phyloP scores from a whole-genome alignment of 371 early-diverging fungal species.

The Blyttiomyces sp. region DNA sequence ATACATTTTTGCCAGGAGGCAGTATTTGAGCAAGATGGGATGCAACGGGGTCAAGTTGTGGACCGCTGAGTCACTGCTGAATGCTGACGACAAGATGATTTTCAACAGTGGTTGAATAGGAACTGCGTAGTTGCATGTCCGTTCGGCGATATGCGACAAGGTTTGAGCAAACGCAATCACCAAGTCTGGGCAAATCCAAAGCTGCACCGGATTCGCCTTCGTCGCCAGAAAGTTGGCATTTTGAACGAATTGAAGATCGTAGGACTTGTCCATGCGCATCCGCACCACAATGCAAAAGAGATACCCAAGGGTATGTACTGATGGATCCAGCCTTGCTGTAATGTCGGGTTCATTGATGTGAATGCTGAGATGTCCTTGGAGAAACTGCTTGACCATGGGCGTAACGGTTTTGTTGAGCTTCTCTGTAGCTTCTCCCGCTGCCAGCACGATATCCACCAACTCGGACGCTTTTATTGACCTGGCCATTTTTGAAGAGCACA shows the following conservation, averaged over 20 bases:
- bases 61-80: not conserved
- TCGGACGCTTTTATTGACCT: too few species aligned
- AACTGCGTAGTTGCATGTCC: not conserved
- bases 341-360: too few species aligned
- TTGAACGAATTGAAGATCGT: too few species aligned
- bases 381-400: not conserved
- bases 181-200: conserved; percentile 5
- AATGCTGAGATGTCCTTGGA: too few species aligned
- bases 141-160: conserved; percentile 2
- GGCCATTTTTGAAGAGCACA: too few species aligned
- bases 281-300: conserved; percentile 56
- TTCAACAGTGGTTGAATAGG: conserved; percentile 6
- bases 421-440: not conserved
- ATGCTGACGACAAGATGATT: not conserved
- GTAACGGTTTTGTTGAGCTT: not conserved
- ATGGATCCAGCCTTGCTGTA: conserved; percentile 57
- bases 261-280: conserved; percentile 26
- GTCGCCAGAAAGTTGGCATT: too few species aligned
- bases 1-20: conserved; percentile 61
- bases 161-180: conserved; percentile 11
- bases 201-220: conserved; percentile 13
- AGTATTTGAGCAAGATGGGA: conserved; percentile 51
- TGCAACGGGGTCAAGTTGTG: conserved; percentile 57
- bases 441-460: not conserved
- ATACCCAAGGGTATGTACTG: conserved; percentile 53